Conservation (phyloP, 192 early-diverging fungal genomes). For the Gigaspora rosea region DNA sequence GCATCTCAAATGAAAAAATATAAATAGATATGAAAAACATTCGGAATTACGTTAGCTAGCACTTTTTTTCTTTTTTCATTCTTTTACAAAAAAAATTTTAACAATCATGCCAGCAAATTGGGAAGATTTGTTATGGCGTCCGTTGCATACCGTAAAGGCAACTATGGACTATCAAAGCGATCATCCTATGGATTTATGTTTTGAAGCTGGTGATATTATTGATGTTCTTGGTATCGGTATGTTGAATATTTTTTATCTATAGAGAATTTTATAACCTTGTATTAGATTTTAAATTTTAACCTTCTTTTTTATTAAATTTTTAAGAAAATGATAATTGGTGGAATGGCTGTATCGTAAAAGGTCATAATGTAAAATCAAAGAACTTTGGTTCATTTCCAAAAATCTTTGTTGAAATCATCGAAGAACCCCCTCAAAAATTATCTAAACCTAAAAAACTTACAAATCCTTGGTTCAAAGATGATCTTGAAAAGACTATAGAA, state of each 20-base stretch:
- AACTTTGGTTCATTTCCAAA: slow-evolving; percentile 33
- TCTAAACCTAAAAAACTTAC: neutral
- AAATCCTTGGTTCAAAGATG: neutral
- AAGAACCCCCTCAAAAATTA: neutral
- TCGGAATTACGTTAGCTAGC: too few species aligned
- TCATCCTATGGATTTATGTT: slow-evolving; percentile 43
- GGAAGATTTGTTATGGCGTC: slow-evolving; percentile 31
- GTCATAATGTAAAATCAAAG: neutral
- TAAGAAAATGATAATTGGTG: slow-evolving; percentile 33
- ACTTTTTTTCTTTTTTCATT: too few species aligned
- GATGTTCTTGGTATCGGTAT: slow-evolving; percentile 36
- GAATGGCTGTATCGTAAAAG: slow-evolving; percentile 22
- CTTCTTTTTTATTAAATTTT: neutral
- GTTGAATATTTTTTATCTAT: neutral
- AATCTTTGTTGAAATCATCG: slow-evolving; percentile 22
- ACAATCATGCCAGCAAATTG: neutral
- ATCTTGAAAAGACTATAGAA: too few species aligned
- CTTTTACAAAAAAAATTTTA: too few species aligned
- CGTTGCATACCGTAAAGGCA: slow-evolving; percentile 34
- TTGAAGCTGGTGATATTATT: slow-evolving; percentile 35
- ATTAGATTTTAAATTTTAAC: neutral
- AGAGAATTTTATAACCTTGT: neutral
- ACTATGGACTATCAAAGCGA: slow-evolving; percentile 26
- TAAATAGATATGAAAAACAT: too few species aligned
- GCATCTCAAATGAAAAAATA: too few species aligned